These are phyloP conservation scores for Silene conica DNA, from an alignment of 148 eudicot species.

Conservation along the genomic window DNA sequence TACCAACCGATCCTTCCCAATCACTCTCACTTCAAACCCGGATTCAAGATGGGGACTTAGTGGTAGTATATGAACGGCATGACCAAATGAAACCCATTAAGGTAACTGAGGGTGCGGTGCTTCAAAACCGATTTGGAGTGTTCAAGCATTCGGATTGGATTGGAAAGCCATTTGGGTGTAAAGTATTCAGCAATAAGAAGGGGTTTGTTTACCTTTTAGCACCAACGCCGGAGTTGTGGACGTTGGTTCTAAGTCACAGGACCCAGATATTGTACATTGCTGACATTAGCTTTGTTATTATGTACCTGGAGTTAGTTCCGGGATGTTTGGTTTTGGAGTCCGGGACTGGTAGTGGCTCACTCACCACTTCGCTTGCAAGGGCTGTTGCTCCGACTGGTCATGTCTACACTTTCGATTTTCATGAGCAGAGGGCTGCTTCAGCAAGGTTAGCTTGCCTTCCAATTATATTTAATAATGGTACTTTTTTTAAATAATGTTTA, in stretches of 20 bases:
- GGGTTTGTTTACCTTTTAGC: slow-evolving; percentile 84
- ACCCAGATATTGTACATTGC: slow-evolving; percentile 92
- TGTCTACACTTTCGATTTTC: slow-evolving; percentile 89
- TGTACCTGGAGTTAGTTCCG: slow-evolving; percentile 81
- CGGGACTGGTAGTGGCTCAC: slow-evolving; percentile 93
- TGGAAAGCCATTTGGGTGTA: slow-evolving; percentile 81
- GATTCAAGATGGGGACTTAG: slow-evolving; percentile 67
- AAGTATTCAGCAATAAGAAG: slow-evolving; percentile 69
- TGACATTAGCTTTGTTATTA: slow-evolving; percentile 77
- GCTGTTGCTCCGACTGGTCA: slow-evolving; percentile 81
- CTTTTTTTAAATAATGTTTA: not conserved
- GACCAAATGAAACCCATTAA: slow-evolving; percentile 76
- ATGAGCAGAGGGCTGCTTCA: slow-evolving; percentile 77
- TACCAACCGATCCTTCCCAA: slow-evolving; percentile 46
- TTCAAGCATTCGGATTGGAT: slow-evolving; percentile 82
- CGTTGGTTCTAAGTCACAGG: slow-evolving; percentile 82
- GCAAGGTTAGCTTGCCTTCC: slow-evolving; percentile 53
- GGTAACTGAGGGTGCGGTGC: slow-evolving; percentile 42
- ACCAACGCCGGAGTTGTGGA: slow-evolving; percentile 97
- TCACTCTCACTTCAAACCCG: slow-evolving; percentile 46
- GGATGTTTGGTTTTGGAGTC: slow-evolving; percentile 83
- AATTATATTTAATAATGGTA: not conserved
- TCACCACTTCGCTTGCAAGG: slow-evolving; percentile 76
- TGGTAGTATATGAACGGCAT: slow-evolving; percentile 74
- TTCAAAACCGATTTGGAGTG: slow-evolving; percentile 78